A percentile compares a stretch with the other conserved stretches of the same genome.
These are phyloP conservation scores for Phyllosticta citribraziliensis DNA, from an alignment of 2,329 filamentous ascomycete species.

Conservation along the genomic window DNA sequence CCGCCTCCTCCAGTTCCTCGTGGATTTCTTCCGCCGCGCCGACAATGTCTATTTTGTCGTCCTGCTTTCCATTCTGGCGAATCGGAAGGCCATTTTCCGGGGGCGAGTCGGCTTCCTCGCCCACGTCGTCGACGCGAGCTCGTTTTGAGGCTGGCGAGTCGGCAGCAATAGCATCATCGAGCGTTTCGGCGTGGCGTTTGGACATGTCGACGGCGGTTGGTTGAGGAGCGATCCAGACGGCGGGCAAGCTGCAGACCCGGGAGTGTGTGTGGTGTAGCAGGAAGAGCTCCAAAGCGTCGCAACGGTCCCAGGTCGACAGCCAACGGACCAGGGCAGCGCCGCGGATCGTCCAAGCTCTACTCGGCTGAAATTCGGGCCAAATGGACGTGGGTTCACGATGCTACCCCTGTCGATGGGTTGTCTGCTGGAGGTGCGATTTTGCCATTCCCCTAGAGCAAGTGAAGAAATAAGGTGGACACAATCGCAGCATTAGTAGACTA, in stretches of 20 bases:
- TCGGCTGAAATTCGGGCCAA: conserved; percentile 1
- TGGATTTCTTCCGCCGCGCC: conserved; percentile 28
- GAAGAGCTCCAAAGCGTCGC: no score
- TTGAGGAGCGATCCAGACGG: background rate
- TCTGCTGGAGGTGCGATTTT: conserved; percentile 15
- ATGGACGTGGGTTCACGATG: no score
- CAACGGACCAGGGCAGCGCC: background rate
- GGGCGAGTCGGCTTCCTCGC: conserved; percentile 20
- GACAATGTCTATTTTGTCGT: conserved; percentile 22
- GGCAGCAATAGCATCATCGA: conserved; percentile 30
- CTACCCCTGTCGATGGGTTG: no score
- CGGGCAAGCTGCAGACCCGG: background rate
- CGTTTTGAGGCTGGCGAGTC: conserved; percentile 41
- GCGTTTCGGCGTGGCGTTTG: conserved; percentile 38
- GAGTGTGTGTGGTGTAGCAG: no score
- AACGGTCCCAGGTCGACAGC: no score
- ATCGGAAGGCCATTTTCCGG: conserved; percentile 12
- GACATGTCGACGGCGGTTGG: conserved; percentile 25
- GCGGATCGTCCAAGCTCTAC: conserved; percentile 9
- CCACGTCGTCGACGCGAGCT: conserved; percentile 34
- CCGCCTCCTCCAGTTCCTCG: conserved; percentile 28
- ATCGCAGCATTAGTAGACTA: no score
- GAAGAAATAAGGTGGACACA: no score
- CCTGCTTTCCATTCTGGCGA: conserved; percentile 13
- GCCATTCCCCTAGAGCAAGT: conserved; percentile 14